Evolutionary conservation across 441 rosid species (phyloP), one percentile per base, ranked within the genome.

Genomic region (Populus tomentosa): DNA sequence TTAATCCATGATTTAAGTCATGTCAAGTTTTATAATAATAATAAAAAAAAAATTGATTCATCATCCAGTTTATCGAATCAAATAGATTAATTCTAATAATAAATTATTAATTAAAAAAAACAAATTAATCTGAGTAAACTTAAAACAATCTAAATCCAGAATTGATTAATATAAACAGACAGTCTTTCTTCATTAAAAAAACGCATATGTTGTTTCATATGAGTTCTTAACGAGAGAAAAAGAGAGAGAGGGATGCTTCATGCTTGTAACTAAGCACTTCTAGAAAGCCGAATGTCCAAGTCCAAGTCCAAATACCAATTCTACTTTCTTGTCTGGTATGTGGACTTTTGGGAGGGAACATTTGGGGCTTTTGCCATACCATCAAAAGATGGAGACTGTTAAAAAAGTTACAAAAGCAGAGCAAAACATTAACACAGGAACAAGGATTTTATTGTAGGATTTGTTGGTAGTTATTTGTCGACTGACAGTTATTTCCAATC

Each of bases 391-490:
- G 70, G 75, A 40, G 61, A 64, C 38, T 63, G 76, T 72, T 59
- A 50, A 61, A 16, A 67, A 71, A 73, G 59, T 11, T 21, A 56
- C 50, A 70, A 75, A 42, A 59, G 3, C 1, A 6, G 4, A 69
- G n/a, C 42, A 38, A 28, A 50, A 46, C 7, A 8, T 38, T 18
- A 73, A 40, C 79, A 28, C 6, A 56, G 30, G 76, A 66, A 65
- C 72, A 62, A 10, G 73, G 64, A 64, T 73, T 74, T 13, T 14
- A 40, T 67, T 67, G 69, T 35, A 18, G 73, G 68, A 56, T 73
- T 74, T 10, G 74, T 26, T 35, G 82, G 77, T 1, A 70, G 83
- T 68, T 83, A 75, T 33, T 76, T 78, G 86, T 80, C 83, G 75
- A 69, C 64, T 38, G 56, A 64, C 72, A 28, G 80, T 79, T 65